Base-by-base conservation (phyloP, 1,284 basidiomycete species). In the Uromyces viciae-fabae region DNA sequence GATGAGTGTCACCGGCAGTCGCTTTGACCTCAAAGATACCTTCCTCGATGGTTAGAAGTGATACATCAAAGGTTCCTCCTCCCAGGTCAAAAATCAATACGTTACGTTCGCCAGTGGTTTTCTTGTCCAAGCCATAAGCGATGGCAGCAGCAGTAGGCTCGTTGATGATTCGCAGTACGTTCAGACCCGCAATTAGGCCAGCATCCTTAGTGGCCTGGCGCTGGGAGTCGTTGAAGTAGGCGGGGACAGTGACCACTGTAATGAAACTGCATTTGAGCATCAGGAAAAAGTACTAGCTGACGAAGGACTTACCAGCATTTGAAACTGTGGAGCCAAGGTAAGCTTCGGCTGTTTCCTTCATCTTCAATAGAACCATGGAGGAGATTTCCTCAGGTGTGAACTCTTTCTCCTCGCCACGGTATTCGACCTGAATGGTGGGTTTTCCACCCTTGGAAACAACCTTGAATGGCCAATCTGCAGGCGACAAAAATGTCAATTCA, bases 11-110 rank as follows among this genome's bases (percentile, higher is more conserved):
- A 91, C 95, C 96, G 82, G 96, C 95, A 83, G 95, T 98, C 82
- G 96, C 94, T 90, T 97, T 96, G 87, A 98, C 95, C 88, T 97
- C 95, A 89, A 98, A 99, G 88, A 99, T 95, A 87, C 95, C 95
- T 88, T 97, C 95, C 87, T 98, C 94, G 83, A 98, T 98, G 83
- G 95, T 95, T 84, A 99, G 88, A 82, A 99, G 93, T 46, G 95
- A 98, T 43, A 98, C 96, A 92, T 98, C 96, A 88, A 98, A 98
- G 68, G 95, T 98, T 89, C 95, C 95, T 89, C 96, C 96, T 84
- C 95, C 96, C 74, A 98, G 91, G 90, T 99, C 96, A 89, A 97
- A 98, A 87, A 99, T 95, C 85, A 96, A 89, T 82, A 96, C 94
- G 86, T 97, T 96, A 84, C 92, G 92, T 89, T 96, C 94, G 82